Evolutionary conservation across 2,329 filamentous ascomycete species (phyloP), one percentile per base, ranked within the genome.

Genomic region (Blastomyces silverae): DNA sequence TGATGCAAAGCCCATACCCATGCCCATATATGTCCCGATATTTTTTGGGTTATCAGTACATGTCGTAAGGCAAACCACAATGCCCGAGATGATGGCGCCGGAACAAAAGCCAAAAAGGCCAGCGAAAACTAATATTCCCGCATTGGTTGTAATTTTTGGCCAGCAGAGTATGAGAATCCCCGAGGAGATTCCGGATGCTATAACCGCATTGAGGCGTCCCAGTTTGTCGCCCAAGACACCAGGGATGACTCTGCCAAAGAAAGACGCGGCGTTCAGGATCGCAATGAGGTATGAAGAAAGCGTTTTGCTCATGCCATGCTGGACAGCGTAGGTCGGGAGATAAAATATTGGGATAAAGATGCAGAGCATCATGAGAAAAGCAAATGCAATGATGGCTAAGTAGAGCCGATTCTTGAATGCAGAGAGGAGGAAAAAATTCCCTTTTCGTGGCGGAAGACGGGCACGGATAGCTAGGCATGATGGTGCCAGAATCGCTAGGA

Each of bases 201-300:
- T 75, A 64, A 83, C 74, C 64, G 83, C 76, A 70, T 88, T 87
- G 1, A 88, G 66, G 0, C 82, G 78, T 0, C 85, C 66, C 13
- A 57, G 46, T 42, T 53, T 79, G 70, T 86, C 84, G 10, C 79
- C 85, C 22, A 88, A 69, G 55, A 85, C 74, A 3, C 84, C 85
- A 0, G 86, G 84, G 1, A 84, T 73, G 53, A 87, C 79, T 22
- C 85, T 81, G 0, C 85, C 85, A 25, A 85, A 80, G 0, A 82
- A 81, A 0, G 83, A 86, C 1, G 86, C 83, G 0, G 80, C 84
- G 71, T 90, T 90, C 69, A 89, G 78, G 66, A 90, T 85, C 1
- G 87, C 82, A 1, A 90, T 75, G 20, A 90, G 79, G 71, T 89
- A 90, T 68, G 85, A 87, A 0, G 85, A 83, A 0, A 89, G 73